Evolutionary conservation across 768 basidiomycete genomes (phyloP).

Genomic region (Mycena vulgaris): DNA sequence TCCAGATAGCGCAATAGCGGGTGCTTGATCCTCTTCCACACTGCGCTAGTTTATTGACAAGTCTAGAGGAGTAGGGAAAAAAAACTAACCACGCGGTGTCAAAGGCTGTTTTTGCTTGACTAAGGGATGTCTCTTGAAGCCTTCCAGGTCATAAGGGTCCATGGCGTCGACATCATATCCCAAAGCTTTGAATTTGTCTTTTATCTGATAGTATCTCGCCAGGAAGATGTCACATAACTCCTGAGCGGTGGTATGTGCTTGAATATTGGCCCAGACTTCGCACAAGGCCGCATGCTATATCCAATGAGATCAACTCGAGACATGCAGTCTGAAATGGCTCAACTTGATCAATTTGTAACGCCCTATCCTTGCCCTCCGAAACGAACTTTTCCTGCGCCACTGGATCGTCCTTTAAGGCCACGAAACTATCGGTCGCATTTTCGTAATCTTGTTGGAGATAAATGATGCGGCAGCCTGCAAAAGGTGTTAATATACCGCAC

Average conservation of each 20-base stretch:
- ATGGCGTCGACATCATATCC: conserved; percentile 1
- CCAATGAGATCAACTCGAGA: not conserved
- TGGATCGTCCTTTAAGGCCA: not conserved
- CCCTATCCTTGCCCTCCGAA: not conserved
- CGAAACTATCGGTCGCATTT: not conserved
- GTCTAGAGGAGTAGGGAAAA: not conserved
- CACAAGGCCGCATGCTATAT: conserved; percentile 9
- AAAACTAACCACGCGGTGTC: not conserved
- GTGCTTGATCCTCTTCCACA: conserved; percentile 7
- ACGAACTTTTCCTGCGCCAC: not conserved
- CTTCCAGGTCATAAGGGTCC: not conserved
- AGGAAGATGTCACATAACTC: not conserved
- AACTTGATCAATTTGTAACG: conserved; percentile 1
- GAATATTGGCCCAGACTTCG: not conserved
- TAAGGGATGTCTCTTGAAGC: not conserved
- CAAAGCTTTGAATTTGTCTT: not conserved
- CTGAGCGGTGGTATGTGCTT: not conserved
- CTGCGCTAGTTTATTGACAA: not conserved
- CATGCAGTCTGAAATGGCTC: not conserved
- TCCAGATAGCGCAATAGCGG: not conserved
- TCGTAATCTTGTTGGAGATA: not conserved
- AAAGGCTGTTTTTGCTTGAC: not conserved
- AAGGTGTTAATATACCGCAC: not conserved
- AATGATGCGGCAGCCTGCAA: not conserved
- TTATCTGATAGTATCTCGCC: not conserved